Evolutionary conservation across 169 alveolate genomes (phyloP), one percentile per base, ranked within the genome.

Genomic region (Eimeria zaria): DNA sequence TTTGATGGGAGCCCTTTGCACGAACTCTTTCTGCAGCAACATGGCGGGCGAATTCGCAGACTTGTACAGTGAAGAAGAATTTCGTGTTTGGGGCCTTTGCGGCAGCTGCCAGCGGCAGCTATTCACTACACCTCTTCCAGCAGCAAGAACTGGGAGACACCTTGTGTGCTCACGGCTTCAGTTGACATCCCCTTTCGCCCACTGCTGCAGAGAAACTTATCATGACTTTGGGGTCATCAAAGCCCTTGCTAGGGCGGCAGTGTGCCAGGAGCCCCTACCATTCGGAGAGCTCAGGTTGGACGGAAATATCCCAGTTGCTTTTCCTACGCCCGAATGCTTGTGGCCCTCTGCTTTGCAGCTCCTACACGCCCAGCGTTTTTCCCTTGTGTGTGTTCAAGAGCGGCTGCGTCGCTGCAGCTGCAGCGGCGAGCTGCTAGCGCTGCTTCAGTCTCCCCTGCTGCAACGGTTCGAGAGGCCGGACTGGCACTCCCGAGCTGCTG

Each of bases 271-370:
- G 53, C 85, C 41, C 41, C 87, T 22, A 20, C 87, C 81, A 27
- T 95, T 76, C 84, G 84, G 87, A 12, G 97, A 95, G 53, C 60
- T 95, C 27, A 60, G 95, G 69, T 62, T 95, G 53, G 84, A 95
- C 60, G 91, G 97, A 11, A 22, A 30, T n/a, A 74, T 73, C 51
- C 97, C 97, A 55, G 91, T 95, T 11, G 97, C 97, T 41, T 95
- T 88, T 60, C 97, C 97, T 12, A 67, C 81, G 36, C 64, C 91
- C 11, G 33, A 84, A 24, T 55, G 78, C 74, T n/a, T 95, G 30
- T 95, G 97, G 97, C 97, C 97, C 30, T 95, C 97, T 53, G 73
- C 88, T 20, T 53, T 69, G 71, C 97, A 95, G 58, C 95, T 95
- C 16, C 58, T 85, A 39, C 90, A 60, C 27, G 95, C 95, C 46